Evolutionary conservation across 2,329 filamentous ascomycete genomes (phyloP).

Genomic region (Alternaria burnsii): DNA sequence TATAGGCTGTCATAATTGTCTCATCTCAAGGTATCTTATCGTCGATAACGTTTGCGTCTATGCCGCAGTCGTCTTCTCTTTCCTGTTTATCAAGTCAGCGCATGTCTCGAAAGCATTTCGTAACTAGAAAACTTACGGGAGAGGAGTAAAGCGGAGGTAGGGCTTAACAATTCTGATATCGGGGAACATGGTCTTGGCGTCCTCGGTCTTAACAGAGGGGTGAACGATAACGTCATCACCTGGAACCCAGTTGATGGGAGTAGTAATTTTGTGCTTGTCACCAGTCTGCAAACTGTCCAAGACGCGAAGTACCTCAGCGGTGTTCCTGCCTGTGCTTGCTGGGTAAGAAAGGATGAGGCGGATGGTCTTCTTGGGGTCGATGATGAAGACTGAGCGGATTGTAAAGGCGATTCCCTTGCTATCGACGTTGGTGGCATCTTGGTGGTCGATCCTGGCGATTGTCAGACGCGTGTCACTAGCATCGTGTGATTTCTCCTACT

Average conservation of each 20-base stretch:
- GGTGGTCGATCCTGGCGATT: conserved; percentile 57
- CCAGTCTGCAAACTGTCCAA: conserved; percentile 64
- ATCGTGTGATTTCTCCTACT: conserved; percentile 23
- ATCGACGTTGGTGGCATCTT: conserved; percentile 67
- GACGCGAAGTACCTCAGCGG: conserved; percentile 61
- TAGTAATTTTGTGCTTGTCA: conserved; percentile 68
- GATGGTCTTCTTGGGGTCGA: conserved; percentile 71
- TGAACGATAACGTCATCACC: conserved; percentile 53
- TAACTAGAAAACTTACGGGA: conserved; percentile 47
- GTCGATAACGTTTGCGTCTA: not conserved
- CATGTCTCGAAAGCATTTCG: not conserved
- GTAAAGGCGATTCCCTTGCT: conserved; percentile 67
- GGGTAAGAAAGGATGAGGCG: conserved; percentile 70
- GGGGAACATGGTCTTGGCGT: conserved; percentile 67
- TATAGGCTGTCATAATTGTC: not conserved
- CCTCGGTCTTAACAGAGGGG: conserved; percentile 65
- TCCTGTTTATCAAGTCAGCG: conserved; percentile 27
- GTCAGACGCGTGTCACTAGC: conserved; percentile 24
- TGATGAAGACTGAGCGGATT: conserved; percentile 71
- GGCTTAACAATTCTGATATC: conserved; percentile 70
- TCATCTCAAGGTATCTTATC: not conserved
- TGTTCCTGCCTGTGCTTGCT: conserved; percentile 67
- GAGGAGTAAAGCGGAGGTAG: conserved; percentile 67
- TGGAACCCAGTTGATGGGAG: conserved; percentile 63
- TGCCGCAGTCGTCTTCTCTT: conserved; percentile 64